phyloP scores from a whole-genome alignment of 176 grass and related monocot genomes.

The Alopecurus myosuroides region DNA sequence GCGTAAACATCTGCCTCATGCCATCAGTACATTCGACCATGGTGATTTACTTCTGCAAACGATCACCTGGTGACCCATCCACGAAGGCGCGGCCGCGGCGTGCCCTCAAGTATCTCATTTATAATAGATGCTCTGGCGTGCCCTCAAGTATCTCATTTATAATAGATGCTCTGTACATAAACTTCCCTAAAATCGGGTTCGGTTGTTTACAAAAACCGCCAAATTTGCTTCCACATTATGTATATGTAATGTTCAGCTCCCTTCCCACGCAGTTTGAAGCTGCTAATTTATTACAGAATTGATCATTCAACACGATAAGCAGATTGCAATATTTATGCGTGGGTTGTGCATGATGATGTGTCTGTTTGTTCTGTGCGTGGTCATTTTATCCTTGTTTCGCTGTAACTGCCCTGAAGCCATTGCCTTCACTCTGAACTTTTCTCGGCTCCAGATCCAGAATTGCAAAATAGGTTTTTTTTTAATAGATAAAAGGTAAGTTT shows the following conservation, averaged over 20 bases:
- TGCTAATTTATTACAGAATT: constrained; percentile 20
- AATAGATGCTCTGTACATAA: constrained; percentile 50
- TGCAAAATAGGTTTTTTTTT: no score
- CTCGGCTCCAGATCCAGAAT: no score
- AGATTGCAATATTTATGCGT: no score
- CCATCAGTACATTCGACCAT: neutral
- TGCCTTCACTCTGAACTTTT: no score
- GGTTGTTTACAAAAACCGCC: constrained; percentile 16
- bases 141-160: constrained; percentile 7
- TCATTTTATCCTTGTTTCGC: no score
- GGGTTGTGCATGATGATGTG: no score
- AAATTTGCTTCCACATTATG: constrained; percentile 38
- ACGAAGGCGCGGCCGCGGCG: neutral
- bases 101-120: constrained; percentile 10
- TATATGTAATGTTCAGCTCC: constrained; percentile 35
- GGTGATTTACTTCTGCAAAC: neutral
- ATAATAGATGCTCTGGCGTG: constrained; percentile 28
- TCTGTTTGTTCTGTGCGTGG: no score
- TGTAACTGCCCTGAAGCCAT: no score
- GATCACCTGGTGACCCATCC: neutral
- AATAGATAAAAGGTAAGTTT: no score
- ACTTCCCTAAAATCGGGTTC: constrained; percentile 19
- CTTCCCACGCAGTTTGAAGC: neutral
- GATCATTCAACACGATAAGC: no score
- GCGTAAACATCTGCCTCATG: constrained; percentile 21